Base-by-base conservation (phyloP, 768 basidiomycete species). In the Fibroporia radiculosa region DNA sequence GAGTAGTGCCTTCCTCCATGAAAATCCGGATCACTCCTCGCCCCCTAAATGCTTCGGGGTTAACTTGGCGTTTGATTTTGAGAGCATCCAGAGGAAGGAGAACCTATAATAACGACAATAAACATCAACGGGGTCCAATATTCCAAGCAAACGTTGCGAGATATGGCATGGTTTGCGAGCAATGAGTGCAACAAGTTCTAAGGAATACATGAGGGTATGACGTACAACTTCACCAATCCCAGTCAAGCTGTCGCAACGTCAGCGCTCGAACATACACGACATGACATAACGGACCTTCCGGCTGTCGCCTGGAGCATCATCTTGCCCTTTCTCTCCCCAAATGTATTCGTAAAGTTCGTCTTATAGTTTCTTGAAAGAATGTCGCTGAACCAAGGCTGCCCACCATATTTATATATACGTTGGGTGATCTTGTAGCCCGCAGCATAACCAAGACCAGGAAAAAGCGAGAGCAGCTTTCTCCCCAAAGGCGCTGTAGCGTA, bases 31-130 rank as follows among this genome's bases (percentile, higher is more conserved):
- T 51, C 54, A 93, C 74, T 16, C 93, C 92, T 20, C 95, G 88
- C 28, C 93, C 93, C 27, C 90, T 86, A 79, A 99, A 92, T 1
- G 95, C 95, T 57, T 97, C 96, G 1, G 95, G 95, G 68, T 99
- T 99, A 45, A 87, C 89, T 70, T 99, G 95, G 42, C 93, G 84
- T 71, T 96, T 97, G 66, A 99, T 98, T 69, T 99, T 99, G 62
- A 99, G 81, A 19, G 80, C 93, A 60, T 99, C 95, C 4, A 98
- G 75, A 2, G 95, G 95, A 27, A 99, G 79, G n/a, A 99, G 81
- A 26, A 95, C 80, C 83, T 84, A 50, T 14, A 13, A 12, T 12
- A 25, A 40, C n/a, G 20, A 26, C 23, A 6, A 39, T 33, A 32
- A 35, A n/a, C n/a, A n/a, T n/a, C n/a, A n/a, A n/a, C n/a, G n/a